Base-by-base conservation (phyloP, 202 grass and related monocot species). In the Saccharum hybrid region DNA sequence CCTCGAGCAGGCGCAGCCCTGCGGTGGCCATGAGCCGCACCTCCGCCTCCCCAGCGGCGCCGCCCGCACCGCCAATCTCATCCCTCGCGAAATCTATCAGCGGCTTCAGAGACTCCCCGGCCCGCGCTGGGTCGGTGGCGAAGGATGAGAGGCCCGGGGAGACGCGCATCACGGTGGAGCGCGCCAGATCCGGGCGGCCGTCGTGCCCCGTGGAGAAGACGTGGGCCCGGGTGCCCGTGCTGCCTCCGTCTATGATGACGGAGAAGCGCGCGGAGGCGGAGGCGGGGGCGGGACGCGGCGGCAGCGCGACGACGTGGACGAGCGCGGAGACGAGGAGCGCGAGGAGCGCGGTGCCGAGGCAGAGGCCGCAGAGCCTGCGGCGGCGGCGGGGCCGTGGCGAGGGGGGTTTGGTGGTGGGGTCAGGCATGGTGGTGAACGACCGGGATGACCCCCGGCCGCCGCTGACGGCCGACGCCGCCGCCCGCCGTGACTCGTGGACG, bases 21-120 rank as follows among this genome's bases (percentile, higher is more conserved):
- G 92, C 92, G 42, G 95, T 98, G 15, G 92, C 92, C 95, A 98
- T 94, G 49, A 98, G 74, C 71, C 92, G 78, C 37, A 95, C 86
- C 31, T 98, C 90, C 62, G 89, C 85, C 38, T 61, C 71, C 51
- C 8, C 71, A 39, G 74, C 72, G 69, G 36, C 48, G 49, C 76
- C 81, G 15, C 84, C 79, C 64, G 49, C 23, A 31, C 72, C 74
- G 23, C 57, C 80, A 19, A 98, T 63, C 79, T 76, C 85, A 60
- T 75, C 73, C 63, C 68, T 91, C 13, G 90, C 89, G 66, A 95
- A 98, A 11, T 82, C 83, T 40, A 95, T 28, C 40, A 98, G 85
- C 14, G 81, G 80, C 31, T 9, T 68, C 45, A 98, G 66, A 1
- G 92, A 95, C 14, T 88, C 85, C 66, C 92, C 92, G 1, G 92